Evolutionary conservation across 2,329 filamentous ascomycete species (phyloP), one percentile per base, ranked within the genome.

Genomic region (Ophiostoma angusticollis): DNA sequence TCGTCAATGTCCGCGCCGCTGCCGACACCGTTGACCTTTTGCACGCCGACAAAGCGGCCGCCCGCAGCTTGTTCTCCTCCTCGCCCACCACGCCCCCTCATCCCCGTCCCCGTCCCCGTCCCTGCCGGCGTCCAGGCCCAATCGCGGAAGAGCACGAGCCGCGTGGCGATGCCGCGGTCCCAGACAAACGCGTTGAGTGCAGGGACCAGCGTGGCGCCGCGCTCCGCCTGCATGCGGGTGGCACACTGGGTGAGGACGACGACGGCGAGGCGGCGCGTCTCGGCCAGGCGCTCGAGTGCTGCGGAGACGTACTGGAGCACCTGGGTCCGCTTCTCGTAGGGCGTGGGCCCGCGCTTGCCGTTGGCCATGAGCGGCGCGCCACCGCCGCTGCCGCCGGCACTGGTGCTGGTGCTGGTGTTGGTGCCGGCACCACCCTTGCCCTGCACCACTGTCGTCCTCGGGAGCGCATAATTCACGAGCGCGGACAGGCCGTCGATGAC

Each of bases 61-160:
- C 68, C 65, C 43, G 64, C 63, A 18, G 64, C 14, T 57, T 58
- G 31, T 60, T 59, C 31, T 60, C 58, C 37, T 61, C 9, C 25
- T 9, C 11, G 7, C 14, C 25, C n/a, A n/a, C n/a, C n/a, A n/a
- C n/a, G n/a, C n/a, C n/a, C n/a, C n/a, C n/a, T n/a, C n/a, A n/a
- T n/a, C n/a, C n/a, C n/a, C n/a, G n/a, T 5, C 24, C 24, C 24
- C n/a, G 24, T 27, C 24, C 9, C 7, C 25, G 3, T 28, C 25
- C 7, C 12, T 25, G 23, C 23, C 12, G 14, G n/a, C 27, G n/a
- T 58, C 60, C 67, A 72, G 45, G 65, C 70, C 72, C 74, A 87
- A 60, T 94, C 84, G 50, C 81, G 72, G 57, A 91, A 93, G 24
- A 94, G 58, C 18, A 80, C 79, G 44, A 94, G 57, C 39, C 85